These are phyloP conservation scores for Tolypocladium endophyticum DNA, from an alignment of 2,329 filamentous ascomycete genomes.

Conservation along the genomic window DNA sequence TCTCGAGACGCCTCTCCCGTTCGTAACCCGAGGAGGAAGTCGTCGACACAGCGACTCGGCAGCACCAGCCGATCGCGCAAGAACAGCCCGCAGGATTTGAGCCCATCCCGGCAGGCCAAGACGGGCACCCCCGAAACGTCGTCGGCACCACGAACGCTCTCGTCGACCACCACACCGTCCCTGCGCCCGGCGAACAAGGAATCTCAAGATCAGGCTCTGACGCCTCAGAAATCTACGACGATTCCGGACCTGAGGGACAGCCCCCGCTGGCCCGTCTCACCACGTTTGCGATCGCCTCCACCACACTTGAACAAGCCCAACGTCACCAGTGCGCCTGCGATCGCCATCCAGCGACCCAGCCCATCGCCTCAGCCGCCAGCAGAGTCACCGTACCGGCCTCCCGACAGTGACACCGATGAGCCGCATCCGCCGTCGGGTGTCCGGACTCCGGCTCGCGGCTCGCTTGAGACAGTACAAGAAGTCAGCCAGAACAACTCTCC, in stretches of 20 bases:
- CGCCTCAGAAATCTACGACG: slow-evolving; percentile 50
- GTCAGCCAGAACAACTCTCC: slow-evolving; percentile 69
- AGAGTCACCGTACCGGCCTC: slow-evolving; percentile 23
- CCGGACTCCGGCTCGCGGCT: slow-evolving; percentile 50
- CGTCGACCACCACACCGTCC: slow-evolving; percentile 56
- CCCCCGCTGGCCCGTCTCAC: slow-evolving; percentile 67
- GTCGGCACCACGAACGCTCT: slow-evolving; percentile 56
- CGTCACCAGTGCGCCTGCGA: slow-evolving; percentile 31
- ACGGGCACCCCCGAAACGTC: slow-evolving; percentile 48
- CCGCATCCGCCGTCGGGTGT: slow-evolving; percentile 36
- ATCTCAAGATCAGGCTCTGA: slow-evolving; percentile 46
- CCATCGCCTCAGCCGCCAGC: slow-evolving; percentile 32
- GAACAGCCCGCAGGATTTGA: slow-evolving; percentile 54
- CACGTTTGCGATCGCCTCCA: slow-evolving; percentile 67
- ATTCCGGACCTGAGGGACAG: slow-evolving; percentile 42
- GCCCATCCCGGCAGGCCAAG: slow-evolving; percentile 43
- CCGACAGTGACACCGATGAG: slow-evolving; percentile 45
- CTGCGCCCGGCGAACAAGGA: slow-evolving; percentile 54
- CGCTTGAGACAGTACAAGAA: slow-evolving; percentile 86
- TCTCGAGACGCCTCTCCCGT: slow-evolving; percentile 39
- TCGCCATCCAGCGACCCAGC: slow-evolving; percentile 42
- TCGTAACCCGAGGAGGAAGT: slow-evolving; percentile 24
- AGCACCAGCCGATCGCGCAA: slow-evolving; percentile 46
- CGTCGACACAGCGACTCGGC: slow-evolving; percentile 22
- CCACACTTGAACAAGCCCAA: slow-evolving; percentile 41